Percentiles rank a stretch among this genome's conserved stretches.
Conservation (phyloP, 2,329 filamentous ascomycete genomes). For the Periconia sp. region DNA sequence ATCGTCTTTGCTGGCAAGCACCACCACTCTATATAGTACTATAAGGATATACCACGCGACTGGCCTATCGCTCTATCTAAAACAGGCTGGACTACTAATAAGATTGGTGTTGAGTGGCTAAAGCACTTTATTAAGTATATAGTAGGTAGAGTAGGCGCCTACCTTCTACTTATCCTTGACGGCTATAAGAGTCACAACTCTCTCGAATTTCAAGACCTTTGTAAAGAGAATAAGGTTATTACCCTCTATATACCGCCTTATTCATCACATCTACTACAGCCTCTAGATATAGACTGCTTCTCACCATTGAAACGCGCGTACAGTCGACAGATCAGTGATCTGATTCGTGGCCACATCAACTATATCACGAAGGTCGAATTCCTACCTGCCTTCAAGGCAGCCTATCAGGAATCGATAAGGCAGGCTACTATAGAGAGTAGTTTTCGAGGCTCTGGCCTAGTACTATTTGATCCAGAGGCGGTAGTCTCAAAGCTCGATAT, state of each 20-base stretch:
- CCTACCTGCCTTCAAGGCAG: constrained; percentile 8
- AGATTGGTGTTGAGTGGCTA: constrained; percentile 39
- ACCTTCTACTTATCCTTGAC: constrained; percentile 29
- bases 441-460: constrained; percentile 11
- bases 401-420: constrained; percentile 8
- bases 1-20: constrained; percentile 13
- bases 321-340: constrained; percentile 27
- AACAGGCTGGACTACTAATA: constrained; percentile 44
- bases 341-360: constrained; percentile 30
- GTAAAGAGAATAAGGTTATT: constrained; percentile 43
- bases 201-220: constrained; percentile 43
- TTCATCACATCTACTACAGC: constrained; percentile 46
- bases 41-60: constrained; percentile 14
- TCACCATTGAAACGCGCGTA: constrained; percentile 39
- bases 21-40: constrained; percentile 15
- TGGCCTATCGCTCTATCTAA: constrained; percentile 8
- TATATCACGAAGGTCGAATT: constrained; percentile 23
- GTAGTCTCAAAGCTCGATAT: constrained; percentile 12
- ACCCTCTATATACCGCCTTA: constrained; percentile 42
- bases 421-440: constrained; percentile 4
- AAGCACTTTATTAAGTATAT: constrained; percentile 43
- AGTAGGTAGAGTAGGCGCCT: constrained; percentile 24
- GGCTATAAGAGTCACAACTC: constrained; percentile 35
- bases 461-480: constrained; percentile 2
- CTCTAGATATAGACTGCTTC: constrained; percentile 48